Evolutionary conservation across 805 yeast species (phyloP).

Genomic region (Yarrowia keelungensis): DNA sequence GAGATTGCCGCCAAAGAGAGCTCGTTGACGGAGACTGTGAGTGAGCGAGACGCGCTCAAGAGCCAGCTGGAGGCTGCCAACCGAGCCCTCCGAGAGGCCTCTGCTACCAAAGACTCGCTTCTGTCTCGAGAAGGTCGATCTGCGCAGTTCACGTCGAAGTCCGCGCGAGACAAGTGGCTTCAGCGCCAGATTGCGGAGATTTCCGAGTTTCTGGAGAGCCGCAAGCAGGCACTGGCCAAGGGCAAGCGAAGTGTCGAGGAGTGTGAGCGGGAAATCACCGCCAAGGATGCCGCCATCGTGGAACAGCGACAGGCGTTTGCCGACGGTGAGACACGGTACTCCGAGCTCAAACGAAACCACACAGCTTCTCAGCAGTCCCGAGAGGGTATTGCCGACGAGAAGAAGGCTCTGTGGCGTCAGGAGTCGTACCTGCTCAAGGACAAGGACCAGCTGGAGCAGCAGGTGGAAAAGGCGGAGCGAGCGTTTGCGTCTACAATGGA

Average conservation of each 20-base stretch:
- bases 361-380: constrained; percentile 41
- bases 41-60: background rate
- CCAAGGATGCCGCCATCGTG: constrained; percentile 7
- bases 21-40: constrained; percentile 25
- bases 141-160: constrained; percentile 60
- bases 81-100: constrained; percentile 1
- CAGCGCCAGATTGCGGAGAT: constrained; percentile 56
- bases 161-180: constrained; percentile 75
- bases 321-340: constrained; percentile 10
- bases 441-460: constrained; percentile 61
- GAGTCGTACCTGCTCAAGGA: constrained; percentile 70
- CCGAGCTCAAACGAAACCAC: constrained; percentile 25
- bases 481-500: constrained; percentile 62
- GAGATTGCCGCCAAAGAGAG: constrained; percentile 39
- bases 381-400: constrained; percentile 61
- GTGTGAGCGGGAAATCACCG: constrained; percentile 40
- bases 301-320: constrained; percentile 39
- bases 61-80: constrained; percentile 7
- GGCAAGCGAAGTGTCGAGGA: constrained; percentile 40
- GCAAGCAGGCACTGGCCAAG: constrained; percentile 43
- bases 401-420: constrained; percentile 79
- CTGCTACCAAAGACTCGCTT: constrained; percentile 8
- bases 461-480: constrained; percentile 64
- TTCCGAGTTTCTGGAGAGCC: constrained; percentile 47
- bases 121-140: constrained; percentile 52